Base-by-base conservation (phyloP, 306 rosid genomes). In the Aeschynomene evenia region DNA sequence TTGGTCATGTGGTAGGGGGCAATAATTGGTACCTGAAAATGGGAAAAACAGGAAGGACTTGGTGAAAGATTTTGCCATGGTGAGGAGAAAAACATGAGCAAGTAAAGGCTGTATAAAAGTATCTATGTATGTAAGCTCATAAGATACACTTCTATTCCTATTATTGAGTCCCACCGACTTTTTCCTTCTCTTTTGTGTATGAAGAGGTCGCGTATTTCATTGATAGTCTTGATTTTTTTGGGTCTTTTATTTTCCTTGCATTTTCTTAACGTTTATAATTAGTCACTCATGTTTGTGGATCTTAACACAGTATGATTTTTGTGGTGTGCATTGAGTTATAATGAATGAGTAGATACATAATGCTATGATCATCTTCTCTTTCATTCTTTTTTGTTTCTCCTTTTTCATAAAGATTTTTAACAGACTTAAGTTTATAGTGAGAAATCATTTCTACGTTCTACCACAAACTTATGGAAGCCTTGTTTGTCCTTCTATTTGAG, bases 1-100 rank as follows among this genome's bases (percentile, higher is more conserved):
- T 63, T 26, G 22, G 39, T 74, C 60, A 42, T 21, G 20, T 34
- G 55, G 36, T 51, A 73, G 56, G 53, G 42, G 31, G 31, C n/a
- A 40, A 43, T 11, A 21, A 36, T 48, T 46, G 28, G 65, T 28
- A 13, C 50, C 51, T 22, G 51, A 43, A 72, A 31, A 67, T 24
- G 37, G 24, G 50, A 53, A 1, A n/a, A n/a, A 3, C 6, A 22
- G 6, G 23, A 23, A 63, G 39, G 39, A 49, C 21, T 33, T 15
- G 2, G 61, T 33, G 42, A 15, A 13, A 12, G 20, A 2, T 53
- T 55, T 31, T 6, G 6, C 14, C 7, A 26, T 37, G 22, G 49
- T 66, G 5, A 16, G 43, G 57, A 34, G 20, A 20, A 31, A 48
- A 42, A 16, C 28, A 34, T 46, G 3, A 57, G 28, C 50, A 14